Base-by-base conservation (phyloP, 2,329 filamentous ascomycete genomes). In the Juglanconis oblonga region DNA sequence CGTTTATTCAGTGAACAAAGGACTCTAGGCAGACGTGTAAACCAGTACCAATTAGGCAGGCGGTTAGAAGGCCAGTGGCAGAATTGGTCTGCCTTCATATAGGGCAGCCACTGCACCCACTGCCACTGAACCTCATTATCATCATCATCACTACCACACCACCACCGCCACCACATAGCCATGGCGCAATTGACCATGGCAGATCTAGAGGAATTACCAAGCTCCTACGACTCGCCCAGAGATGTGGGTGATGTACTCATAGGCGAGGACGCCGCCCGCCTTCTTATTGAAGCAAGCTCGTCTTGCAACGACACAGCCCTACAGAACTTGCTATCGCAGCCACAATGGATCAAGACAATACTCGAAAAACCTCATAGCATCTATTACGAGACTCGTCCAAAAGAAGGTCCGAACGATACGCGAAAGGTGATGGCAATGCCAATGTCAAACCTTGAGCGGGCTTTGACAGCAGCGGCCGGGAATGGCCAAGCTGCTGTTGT, bases 231-330 rank as follows among this genome's bases (percentile, higher is more conserved):
- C 31, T 57, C 55, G 38, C 1, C 44, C 29, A 54, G 57, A 59
- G 36, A 55, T 36, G 9, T 59, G 4, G 35, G 35, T 17, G 51
- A 59, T 31, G 42, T 59, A 3, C 57, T 54, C 51, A 4, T 44
- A 50, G 57, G 57, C 50, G 51, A 59, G 51, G 57, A 59, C n/a
- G 6, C 44, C n/a, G 51, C 52, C 51, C 51, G 45, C 35, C 57
- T 31, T 35, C 14, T 59, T 14, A 59, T 59, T n/a, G 50, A 59
- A 55, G 51, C 57, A 44, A 54, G 51, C 51, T 59, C 51, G 29
- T 59, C 51, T 55, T 44, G 57, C 57, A 44, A 59, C 31, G 51
- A 55, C 44, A 55, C 57, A 2, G 57, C 44, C 44, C 44, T 59
- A 36, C 51, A 50, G 44, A 50, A 35, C 36, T 50, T 59, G 50